Percentiles rank a stretch among this genome's conserved stretches.
Conservation (phyloP, 2,329 filamentous ascomycete species). For the Cercospora janseana region DNA sequence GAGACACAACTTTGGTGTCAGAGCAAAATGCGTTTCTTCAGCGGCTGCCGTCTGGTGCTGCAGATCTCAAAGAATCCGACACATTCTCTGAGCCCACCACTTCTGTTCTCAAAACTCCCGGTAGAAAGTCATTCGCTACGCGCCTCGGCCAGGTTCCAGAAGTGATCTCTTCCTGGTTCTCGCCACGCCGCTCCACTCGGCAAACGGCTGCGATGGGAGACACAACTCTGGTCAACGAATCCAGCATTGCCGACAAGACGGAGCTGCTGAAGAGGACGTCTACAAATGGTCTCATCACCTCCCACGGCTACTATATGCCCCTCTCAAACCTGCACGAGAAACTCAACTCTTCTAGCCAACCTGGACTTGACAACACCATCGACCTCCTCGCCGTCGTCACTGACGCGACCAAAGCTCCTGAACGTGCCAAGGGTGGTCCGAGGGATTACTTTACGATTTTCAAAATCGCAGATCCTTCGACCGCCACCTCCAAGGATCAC, state of each 20-base stretch:
- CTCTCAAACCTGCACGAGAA: conserved; percentile 41
- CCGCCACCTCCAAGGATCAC: conserved; percentile 9
- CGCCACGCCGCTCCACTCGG: conserved; percentile 30
- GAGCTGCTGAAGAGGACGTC: conserved; percentile 10
- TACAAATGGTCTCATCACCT: conserved; percentile 15
- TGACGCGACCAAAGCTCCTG: conserved; percentile 34
- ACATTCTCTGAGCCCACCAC: neutral
- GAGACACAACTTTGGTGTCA: neutral
- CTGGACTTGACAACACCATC: conserved; percentile 35
- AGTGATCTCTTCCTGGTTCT: conserved; percentile 40
- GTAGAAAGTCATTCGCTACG: conserved; percentile 30
- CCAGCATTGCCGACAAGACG: conserved; percentile 4
- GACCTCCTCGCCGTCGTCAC: conserved; percentile 49
- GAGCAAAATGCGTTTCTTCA: neutral
- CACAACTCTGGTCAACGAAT: conserved; percentile 1
- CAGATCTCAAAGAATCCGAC: neutral
- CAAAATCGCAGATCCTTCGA: conserved; percentile 41
- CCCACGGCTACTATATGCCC: conserved; percentile 47
- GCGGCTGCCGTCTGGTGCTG: neutral
- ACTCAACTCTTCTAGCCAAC: conserved; percentile 43
- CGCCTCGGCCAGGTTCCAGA: conserved; percentile 36
- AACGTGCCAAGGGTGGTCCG: conserved; percentile 44
- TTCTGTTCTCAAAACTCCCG: conserved; percentile 15
- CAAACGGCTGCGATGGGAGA: conserved; percentile 14
- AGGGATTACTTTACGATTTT: conserved; percentile 47